A percentile compares a stretch with the other conserved stretches of the same genome.
Conservation (phyloP, 2,329 filamentous ascomycete species). For the Colletotrichum echinochloae region DNA sequence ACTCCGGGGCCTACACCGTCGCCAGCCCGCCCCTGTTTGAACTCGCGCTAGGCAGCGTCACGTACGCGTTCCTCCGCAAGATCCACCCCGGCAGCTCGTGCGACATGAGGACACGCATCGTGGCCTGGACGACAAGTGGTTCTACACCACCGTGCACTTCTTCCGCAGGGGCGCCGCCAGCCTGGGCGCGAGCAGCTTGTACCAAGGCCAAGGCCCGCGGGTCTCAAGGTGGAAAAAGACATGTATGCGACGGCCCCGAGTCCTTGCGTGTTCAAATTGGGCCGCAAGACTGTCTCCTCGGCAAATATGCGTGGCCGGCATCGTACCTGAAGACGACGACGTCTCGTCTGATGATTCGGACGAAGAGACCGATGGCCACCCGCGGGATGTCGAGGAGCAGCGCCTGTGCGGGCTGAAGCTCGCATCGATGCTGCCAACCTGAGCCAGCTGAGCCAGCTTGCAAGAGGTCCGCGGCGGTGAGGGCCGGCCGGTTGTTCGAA, state of each 20-base stretch:
- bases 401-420: slow-evolving; percentile 50
- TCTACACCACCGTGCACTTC: slow-evolving; percentile 62
- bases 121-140: slow-evolving; percentile 25
- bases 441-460: slow-evolving; percentile 48
- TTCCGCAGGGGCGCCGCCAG: slow-evolving; percentile 54
- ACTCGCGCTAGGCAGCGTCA: slow-evolving; percentile 64
- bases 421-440: slow-evolving; percentile 46
- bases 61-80: slow-evolving; percentile 61
- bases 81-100: background rate
- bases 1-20: slow-evolving; percentile 47
- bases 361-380: background rate
- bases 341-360: slow-evolving; percentile 31
- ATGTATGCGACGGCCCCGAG: slow-evolving; percentile 64
- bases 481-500: slow-evolving; percentile 50
- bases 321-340: slow-evolving; percentile 62
- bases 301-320: slow-evolving; percentile 69
- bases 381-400: slow-evolving; percentile 49
- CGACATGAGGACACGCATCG: slow-evolving; percentile 12
- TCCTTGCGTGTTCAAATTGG: slow-evolving; percentile 72
- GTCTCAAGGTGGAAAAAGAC: slow-evolving; percentile 40
- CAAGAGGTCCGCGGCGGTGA: slow-evolving; percentile 46
- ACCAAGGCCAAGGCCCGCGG: slow-evolving; percentile 47
- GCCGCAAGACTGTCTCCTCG: slow-evolving; percentile 73
- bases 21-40: slow-evolving; percentile 47
- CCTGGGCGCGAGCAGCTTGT: slow-evolving; percentile 47